Evolutionary conservation across 805 yeast genomes (phyloP), one percentile per base, ranked within the genome.

Genomic region (Hanseniaspora guilliermondii): DNA sequence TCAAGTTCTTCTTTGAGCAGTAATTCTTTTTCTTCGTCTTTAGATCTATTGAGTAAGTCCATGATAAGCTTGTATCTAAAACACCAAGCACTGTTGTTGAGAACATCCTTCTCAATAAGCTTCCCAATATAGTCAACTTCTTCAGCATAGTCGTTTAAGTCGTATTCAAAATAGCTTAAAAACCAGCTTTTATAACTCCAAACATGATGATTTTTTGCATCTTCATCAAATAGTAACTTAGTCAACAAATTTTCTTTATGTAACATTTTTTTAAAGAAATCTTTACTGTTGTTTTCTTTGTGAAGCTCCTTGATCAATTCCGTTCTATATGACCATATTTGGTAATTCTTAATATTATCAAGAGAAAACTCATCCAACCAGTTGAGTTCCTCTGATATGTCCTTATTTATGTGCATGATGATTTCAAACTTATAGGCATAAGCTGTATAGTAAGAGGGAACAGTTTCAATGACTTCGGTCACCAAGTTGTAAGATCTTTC

Each of bases 251-350:
- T 73, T 64, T 93, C 97, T 37, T 81, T 70, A 41, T 68, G 70
- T 2, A 75, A 67, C 44, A 71, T 60, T 74, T 74, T n/a, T 55
- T 55, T 58, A 16, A 44, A 40, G 9, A 68, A 65, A 1, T 33
- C 41, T 21, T 32, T 27, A 8, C 40, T 17, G 9, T 17, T 11
- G n/a, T 49, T 24, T 6, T 32, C 12, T 41, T 41, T 49, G 8
- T 19, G 11, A n/a, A 32, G 57, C 62, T 0, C 67, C 64, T 41
- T 73, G 73, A 53, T 84, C 68, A 91, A 64, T 35, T 80, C 70
- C 62, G 84, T 89, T 55, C 97, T 76, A 64, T 91, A 89, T 61
- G 89, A 86, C 97, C 97, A 93, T n/a, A 91, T 83, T 67, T 93
- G 98, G 68, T 93, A 93, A 70, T 89, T 91, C 66, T 93, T 93